A percentile compares a stretch with the other conserved stretches of the same genome.
These are phyloP conservation scores for Fusarium praegraminearum DNA, from an alignment of 2,329 filamentous ascomycete species.

Conservation along the genomic window DNA sequence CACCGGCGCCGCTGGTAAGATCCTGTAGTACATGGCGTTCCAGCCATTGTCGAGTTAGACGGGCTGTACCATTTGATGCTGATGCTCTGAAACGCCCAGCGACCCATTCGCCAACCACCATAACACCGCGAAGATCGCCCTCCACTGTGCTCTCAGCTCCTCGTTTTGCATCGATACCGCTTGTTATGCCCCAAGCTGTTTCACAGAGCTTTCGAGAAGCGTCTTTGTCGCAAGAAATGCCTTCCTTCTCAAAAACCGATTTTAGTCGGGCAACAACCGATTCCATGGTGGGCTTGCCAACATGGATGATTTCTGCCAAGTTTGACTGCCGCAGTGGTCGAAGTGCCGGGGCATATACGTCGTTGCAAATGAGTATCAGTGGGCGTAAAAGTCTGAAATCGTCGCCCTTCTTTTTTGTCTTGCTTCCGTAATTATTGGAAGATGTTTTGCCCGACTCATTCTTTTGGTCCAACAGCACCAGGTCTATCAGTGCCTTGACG, in stretches of 20 bases:
- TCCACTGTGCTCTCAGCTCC: constrained; percentile 76
- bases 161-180: constrained; percentile 75
- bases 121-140: constrained; percentile 82
- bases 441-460: constrained; percentile 62
- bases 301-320: constrained; percentile 89
- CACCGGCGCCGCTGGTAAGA: constrained; percentile 76
- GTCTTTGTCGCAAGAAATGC: constrained; percentile 88
- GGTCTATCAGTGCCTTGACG: constrained; percentile 91
- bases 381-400: constrained; percentile 89
- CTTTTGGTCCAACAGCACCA: constrained; percentile 87
- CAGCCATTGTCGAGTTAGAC: constrained; percentile 80
- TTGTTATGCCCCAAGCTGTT: constrained; percentile 82
- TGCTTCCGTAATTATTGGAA: constrained; percentile 47
- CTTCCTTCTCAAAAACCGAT: constrained; percentile 87
- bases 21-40: constrained; percentile 77
- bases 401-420: constrained; percentile 79
- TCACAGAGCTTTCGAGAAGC: constrained; percentile 88
- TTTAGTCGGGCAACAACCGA: constrained; percentile 86
- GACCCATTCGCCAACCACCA: constrained; percentile 91
- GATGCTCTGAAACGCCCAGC: constrained; percentile 74
- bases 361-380: constrained; percentile 95
- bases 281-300: constrained; percentile 88
- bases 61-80: constrained; percentile 54
- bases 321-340: constrained; percentile 86
- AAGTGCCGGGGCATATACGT: constrained; percentile 92